A percentile compares a stretch with the other conserved stretches of the same genome.
phyloP scores from a whole-genome alignment of 495 filamentous ascomycete species.

The Tirmania nivea region DNA sequence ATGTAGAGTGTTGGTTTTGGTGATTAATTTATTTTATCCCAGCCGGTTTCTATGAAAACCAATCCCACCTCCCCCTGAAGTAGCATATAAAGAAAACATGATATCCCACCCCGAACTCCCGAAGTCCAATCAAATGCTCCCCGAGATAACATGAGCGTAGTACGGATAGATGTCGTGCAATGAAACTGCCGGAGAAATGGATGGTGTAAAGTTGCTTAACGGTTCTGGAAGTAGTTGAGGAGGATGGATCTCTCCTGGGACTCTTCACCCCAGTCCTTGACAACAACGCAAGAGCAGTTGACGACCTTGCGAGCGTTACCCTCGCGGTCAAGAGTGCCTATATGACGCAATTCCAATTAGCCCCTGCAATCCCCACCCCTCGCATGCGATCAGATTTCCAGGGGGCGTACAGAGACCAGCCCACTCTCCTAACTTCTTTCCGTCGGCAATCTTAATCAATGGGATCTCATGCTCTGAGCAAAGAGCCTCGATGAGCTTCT shows the following conservation, averaged over 20 bases:
- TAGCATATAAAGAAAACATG: too few species aligned
- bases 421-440: constrained; percentile 99
- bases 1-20: too few species aligned
- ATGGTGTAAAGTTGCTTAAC: constrained; percentile 4
- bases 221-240: constrained; percentile 97
- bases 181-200: background rate
- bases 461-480: constrained; percentile 99
- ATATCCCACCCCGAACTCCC: background rate
- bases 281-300: constrained; percentile 99
- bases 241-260: constrained; percentile 92
- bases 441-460: constrained; percentile 97
- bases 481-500: constrained; percentile 96
- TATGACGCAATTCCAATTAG: constrained; percentile 3
- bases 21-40: too few species aligned
- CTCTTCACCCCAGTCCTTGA: constrained; percentile 99
- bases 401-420: constrained; percentile 80
- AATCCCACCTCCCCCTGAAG: too few species aligned
- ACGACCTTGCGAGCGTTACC: constrained; percentile 98
- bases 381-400: background rate
- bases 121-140: background rate
- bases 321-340: constrained; percentile 94
- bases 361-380: background rate
- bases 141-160: background rate
- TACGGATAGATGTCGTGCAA: background rate
- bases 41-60: too few species aligned